Evolutionary conservation across 129 eudicot genomes (phyloP).

Genomic region (Lactuca sativa): DNA sequence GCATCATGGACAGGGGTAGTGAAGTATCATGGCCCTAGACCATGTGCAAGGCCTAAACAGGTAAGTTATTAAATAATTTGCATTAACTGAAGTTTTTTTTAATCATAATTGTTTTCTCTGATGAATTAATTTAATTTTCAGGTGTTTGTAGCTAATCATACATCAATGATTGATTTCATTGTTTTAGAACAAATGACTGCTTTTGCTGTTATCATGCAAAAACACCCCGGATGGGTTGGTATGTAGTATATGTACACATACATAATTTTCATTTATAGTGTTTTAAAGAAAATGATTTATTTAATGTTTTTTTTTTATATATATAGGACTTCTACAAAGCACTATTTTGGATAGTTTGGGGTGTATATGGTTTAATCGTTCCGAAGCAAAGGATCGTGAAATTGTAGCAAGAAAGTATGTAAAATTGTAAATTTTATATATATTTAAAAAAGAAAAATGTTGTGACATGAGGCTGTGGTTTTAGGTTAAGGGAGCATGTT

Average conservation of each 20-base stretch:
- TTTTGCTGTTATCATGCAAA: conserved; percentile 98
- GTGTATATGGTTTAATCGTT: conserved; percentile 98
- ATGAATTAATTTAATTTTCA: conserved; percentile 27
- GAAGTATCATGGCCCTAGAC: conserved; percentile 97
- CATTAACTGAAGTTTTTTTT: neutral
- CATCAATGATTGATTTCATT: conserved; percentile 97
- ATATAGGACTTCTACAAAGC: conserved; percentile 87
- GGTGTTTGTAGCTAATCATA: conserved; percentile 99
- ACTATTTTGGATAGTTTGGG: conserved; percentile 97
- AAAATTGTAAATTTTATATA: neutral
- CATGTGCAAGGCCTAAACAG: conserved; percentile 94
- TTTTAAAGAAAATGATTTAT: neutral
- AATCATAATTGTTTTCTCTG: neutral
- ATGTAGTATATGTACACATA: conserved; percentile 23
- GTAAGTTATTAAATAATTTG: conserved; percentile 24
- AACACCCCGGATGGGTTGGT: conserved; percentile 99
- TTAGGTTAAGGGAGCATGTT: conserved; percentile 95
- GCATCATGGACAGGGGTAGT: conserved; percentile 99
- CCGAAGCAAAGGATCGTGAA: conserved; percentile 98
- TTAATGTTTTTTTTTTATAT: neutral
- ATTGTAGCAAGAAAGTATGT: conserved; percentile 94
- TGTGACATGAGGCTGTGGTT: conserved; percentile 13
- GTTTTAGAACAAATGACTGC: conserved; percentile 97
- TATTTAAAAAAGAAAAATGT: neutral
- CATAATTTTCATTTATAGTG: too few species aligned